Evolutionary conservation across 179 eudicot genomes (phyloP), one percentile per base, ranked within the genome.

Genomic region (Patellifolia procumbens): DNA sequence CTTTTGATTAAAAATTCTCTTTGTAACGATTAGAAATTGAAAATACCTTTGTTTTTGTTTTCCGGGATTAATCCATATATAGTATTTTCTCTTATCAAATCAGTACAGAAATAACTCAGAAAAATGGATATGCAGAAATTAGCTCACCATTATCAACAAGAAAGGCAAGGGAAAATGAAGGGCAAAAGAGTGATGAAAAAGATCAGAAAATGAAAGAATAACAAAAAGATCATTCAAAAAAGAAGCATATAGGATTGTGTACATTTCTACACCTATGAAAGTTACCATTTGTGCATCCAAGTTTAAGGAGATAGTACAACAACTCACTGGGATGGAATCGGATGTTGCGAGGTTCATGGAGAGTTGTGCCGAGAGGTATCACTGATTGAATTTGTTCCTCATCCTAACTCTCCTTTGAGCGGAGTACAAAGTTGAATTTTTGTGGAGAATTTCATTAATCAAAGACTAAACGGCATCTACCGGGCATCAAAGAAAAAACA

Each of bases 291-390:
- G 83, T 45, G 86, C 84, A n/a, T 76, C 85, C 0, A 74, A 64
- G 29, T 87, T 87, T 59, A 79, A 86, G 61, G 74, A 83, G 17
- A 73, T 85, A 0, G 90, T 87, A 7, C 90, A 87, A 56, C 77
- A 87, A 53, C 88, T 87, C 79, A 87, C 90, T 0, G 88, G 90
- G 10, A 68, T 75, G 2, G 56, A 87, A 68, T 85, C 90, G n/a
- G 87, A 87, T 11, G 67, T 82, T 4, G 77, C 84, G 2, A 76
- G 80, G 8, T 63, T 68, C 65, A 76, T 76, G 71, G 76, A 69
- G 42, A 51, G 16, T 63, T 63, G 28, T 63, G 32, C n/a, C 12
- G 61, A n/a, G 0, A n/a, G 45, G 1, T 37, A 37, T 31, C 32
- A 12, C 24, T 58, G 26, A 4, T 58, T 11, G 62, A 32, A 26